Evolutionary conservation across 805 yeast genomes (phyloP).

Genomic region (Gaillardinia entomophila): DNA sequence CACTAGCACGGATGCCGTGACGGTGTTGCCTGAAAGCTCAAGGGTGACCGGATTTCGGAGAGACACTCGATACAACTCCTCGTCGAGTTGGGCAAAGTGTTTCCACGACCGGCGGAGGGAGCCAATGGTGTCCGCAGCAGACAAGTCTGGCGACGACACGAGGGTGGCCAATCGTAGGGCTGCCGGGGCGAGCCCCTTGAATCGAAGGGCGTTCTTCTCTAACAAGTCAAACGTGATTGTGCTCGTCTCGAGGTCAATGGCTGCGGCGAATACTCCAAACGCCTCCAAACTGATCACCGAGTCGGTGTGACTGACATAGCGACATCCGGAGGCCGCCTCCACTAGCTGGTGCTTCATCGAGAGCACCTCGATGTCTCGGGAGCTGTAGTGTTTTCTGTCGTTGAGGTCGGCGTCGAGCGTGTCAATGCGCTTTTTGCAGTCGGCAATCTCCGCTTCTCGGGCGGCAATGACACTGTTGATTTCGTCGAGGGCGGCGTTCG

Average conservation of each 20-base stretch:
- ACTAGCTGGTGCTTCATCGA: conserved; percentile 16
- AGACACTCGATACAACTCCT: too few species aligned
- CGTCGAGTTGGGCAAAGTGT: too few species aligned
- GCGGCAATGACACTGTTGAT: conserved; percentile 7
- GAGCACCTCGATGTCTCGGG: conserved; percentile 14
- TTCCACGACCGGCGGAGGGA: too few species aligned
- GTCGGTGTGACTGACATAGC: conserved; percentile 6
- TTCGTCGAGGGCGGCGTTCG: conserved; percentile 4
- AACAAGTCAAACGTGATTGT: background rate
- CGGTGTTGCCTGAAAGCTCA: conserved; percentile 98
- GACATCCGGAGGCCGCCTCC: conserved; percentile 20
- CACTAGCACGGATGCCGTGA: conserved; percentile 96
- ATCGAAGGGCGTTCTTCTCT: background rate
- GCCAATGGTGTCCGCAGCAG: too few species aligned
- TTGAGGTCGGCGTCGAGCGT: conserved; percentile 6
- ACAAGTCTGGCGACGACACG: too few species aligned
- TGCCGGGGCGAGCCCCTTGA: too few species aligned
- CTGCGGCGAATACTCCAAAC: background rate
- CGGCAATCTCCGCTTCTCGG: conserved; percentile 4
- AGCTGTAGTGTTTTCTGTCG: conserved; percentile 12
- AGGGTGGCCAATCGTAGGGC: too few species aligned
- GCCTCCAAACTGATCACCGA: background rate
- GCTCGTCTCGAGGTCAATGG: background rate
- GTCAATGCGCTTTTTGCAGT: conserved; percentile 6
- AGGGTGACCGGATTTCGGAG: too few species aligned